Evolutionary conservation across 129 eudicot species (phyloP).

Genomic region (sunflower (Helianthus annuus)): DNA sequence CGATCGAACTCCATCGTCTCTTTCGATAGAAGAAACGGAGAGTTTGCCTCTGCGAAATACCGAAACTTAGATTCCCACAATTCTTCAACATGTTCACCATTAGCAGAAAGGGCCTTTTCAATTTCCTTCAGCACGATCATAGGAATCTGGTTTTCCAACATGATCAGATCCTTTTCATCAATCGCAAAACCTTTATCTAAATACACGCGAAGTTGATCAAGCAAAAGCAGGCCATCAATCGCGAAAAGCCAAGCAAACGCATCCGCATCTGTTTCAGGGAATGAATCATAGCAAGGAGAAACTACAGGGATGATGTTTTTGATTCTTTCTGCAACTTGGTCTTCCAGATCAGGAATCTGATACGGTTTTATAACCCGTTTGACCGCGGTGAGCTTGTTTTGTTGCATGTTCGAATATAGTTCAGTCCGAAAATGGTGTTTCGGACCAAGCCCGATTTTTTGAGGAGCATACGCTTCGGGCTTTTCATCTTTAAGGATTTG

Average conservation of each 20-base stretch:
- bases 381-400: slow-evolving; percentile 43
- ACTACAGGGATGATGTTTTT: slow-evolving; percentile 25
- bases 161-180: slow-evolving; percentile 40
- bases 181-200: slow-evolving; percentile 11
- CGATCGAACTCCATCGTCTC: not conserved
- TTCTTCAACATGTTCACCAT: slow-evolving; percentile 6
- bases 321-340: slow-evolving; percentile 27
- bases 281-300: slow-evolving; percentile 42
- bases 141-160: slow-evolving; percentile 58
- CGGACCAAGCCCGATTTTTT: slow-evolving; percentile 51
- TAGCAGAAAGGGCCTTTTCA: slow-evolving; percentile 8
- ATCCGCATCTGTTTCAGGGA: slow-evolving; percentile 21
- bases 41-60: not conserved
- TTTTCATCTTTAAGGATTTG: slow-evolving; percentile 22
- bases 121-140: slow-evolving; percentile 34
- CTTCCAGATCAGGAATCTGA: slow-evolving; percentile 14
- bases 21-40: slow-evolving; percentile 26
- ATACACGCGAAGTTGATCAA: slow-evolving; percentile 31
- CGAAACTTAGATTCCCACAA: slow-evolving; percentile 19
- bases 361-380: slow-evolving; percentile 24
- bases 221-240: slow-evolving; percentile 49
- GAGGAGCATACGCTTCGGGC: slow-evolving; percentile 50
- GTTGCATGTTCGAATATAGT: slow-evolving; percentile 41
- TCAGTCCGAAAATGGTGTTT: slow-evolving; percentile 45
- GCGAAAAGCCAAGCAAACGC: slow-evolving; percentile 47